Evolutionary conservation across 169 alveolate species (phyloP), one percentile per base, ranked within the genome.

Genomic region (Babesia bovis): DNA sequence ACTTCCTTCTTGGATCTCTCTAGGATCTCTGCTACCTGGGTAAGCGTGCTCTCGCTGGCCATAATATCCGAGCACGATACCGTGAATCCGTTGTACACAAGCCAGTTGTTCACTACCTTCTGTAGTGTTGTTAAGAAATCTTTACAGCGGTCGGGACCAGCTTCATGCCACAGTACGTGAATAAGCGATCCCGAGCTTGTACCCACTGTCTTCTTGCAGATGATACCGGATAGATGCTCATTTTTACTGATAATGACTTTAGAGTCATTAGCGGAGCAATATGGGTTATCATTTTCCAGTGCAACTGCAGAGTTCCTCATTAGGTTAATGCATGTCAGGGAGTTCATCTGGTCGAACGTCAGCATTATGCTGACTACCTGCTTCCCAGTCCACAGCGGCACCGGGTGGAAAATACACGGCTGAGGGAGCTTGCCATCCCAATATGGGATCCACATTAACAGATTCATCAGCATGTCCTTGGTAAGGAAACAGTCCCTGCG

Each of bases 351-450:
- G 67, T 89, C 90, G 65, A 89, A 84, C 25, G 99, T 98, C 75
- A 98, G 91, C 32, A 98, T 90, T 85, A 98, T 85, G 35, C 99
- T 91, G 76, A 98, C 91, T 42, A 98, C 91, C 91, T 98, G 99
- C 83, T 98, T 98, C 25, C 99, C 99, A 6, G 99, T 94, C 99
- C 99, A 97, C 61, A 96, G 89, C 26, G 98, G 98, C 72, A 93
- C 91, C 7, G 99, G 99, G 58, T 93, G 95, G 61, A 97, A 81
- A 55, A 98, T 97, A 33, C 99, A 97, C 1, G 99, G 99, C 56
- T 93, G 90, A 26, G 99, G 99, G 41, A 98, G 88, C 47, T 89
- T 93, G 44, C 99, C 99, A 77, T 94, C 95, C 96, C 98, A 96
- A 79, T 95, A 92, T 10, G 97, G 98, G 35, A 96, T 93, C 98